Percentiles rank a stretch among this genome's conserved stretches.
Conservation (phyloP, 257 asterid species). For the Nemophila menziesii region DNA sequence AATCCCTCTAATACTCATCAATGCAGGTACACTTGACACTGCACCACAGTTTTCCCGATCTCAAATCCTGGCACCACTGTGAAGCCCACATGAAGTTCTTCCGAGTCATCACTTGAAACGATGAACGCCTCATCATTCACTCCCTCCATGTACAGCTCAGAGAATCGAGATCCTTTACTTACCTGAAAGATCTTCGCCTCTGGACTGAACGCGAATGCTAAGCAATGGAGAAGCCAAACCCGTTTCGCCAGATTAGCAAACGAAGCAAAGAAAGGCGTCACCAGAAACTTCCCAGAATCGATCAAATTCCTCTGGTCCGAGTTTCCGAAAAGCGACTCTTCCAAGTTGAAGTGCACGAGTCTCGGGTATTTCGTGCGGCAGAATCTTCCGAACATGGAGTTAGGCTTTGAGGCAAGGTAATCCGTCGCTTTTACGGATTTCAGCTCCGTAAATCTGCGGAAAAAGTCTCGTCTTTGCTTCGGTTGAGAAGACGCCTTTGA, state of each 20-base stretch:
- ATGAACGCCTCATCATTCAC: slow-evolving; percentile 55
- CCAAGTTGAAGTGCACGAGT: slow-evolving; percentile 58
- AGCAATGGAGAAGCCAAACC: slow-evolving; percentile 69
- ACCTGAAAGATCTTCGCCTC: slow-evolving; percentile 45
- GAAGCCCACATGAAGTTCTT: slow-evolving; percentile 53
- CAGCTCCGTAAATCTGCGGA: slow-evolving; percentile 43
- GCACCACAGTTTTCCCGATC: slow-evolving; percentile 30
- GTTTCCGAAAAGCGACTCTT: slow-evolving; percentile 46
- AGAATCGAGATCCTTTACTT: slow-evolving; percentile 37
- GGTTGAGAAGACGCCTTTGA: slow-evolving; percentile 11
- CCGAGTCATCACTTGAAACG: slow-evolving; percentile 14
- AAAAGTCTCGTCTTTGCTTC: slow-evolving; percentile 19
- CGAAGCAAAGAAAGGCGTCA: slow-evolving; percentile 35
- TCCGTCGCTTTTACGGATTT: slow-evolving; percentile 42
- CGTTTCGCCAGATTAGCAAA: slow-evolving; percentile 71
- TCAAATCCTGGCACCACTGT: slow-evolving; percentile 55
- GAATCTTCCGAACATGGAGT: slow-evolving; percentile 49
- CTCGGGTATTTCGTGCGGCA: slow-evolving; percentile 43
- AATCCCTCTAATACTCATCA: slow-evolving; percentile 12
- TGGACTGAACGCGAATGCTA: slow-evolving; percentile 47
- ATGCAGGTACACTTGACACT: slow-evolving; percentile 57
- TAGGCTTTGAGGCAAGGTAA: slow-evolving; percentile 60
- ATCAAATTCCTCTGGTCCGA: slow-evolving; percentile 33
- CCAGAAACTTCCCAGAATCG: slow-evolving; percentile 43
- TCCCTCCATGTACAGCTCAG: slow-evolving; percentile 75